Evolutionary conservation across 2,329 filamentous ascomycete species (phyloP).

Genomic region (Xylariomycetidae sp.): DNA sequence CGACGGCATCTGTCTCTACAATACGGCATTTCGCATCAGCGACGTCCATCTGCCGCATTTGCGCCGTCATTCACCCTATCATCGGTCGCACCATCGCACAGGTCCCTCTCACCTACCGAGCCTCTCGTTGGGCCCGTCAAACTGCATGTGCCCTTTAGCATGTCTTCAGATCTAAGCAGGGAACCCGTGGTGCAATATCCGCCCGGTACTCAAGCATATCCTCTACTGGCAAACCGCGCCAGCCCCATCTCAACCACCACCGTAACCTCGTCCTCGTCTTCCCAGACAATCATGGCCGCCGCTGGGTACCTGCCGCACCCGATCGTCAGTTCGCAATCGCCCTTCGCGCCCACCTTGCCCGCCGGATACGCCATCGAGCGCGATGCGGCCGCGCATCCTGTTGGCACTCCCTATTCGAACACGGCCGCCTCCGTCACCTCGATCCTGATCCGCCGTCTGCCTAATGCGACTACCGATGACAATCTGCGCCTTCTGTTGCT

Average conservation of each 20-base stretch:
- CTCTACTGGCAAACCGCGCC: slow-evolving; percentile 19
- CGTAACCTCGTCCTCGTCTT: slow-evolving; percentile 7
- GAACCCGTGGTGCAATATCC: no score
- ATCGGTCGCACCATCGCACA: slow-evolving; percentile 11
- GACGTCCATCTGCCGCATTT: slow-evolving; percentile 11
- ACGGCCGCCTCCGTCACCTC: slow-evolving; percentile 31
- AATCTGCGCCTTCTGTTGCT: slow-evolving; percentile 51
- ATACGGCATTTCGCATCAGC: slow-evolving; percentile 7
- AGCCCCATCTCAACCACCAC: slow-evolving; percentile 15
- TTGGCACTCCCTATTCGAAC: slow-evolving; percentile 33
- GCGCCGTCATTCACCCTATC: slow-evolving; percentile 23
- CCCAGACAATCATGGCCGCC: slow-evolving; percentile 37
- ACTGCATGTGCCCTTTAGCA: slow-evolving; percentile 21
- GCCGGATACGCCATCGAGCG: slow-evolving; percentile 32
- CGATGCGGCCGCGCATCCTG: slow-evolving; percentile 33
- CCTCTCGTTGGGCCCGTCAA: slow-evolving; percentile 13
- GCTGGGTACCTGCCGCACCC: slow-evolving; percentile 35
- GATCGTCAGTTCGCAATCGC: slow-evolving; percentile 28
- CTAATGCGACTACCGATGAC: slow-evolving; percentile 47
- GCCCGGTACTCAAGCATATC: no score
- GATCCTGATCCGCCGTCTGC: slow-evolving; percentile 49
- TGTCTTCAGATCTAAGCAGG: slow-evolving; percentile 20
- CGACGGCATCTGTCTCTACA: no score
- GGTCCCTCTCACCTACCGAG: no score
- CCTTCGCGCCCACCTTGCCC: slow-evolving; percentile 28